phyloP scores from a whole-genome alignment of 2,329 filamentous ascomycete genomes.

The Sclerotinia spermophila region DNA sequence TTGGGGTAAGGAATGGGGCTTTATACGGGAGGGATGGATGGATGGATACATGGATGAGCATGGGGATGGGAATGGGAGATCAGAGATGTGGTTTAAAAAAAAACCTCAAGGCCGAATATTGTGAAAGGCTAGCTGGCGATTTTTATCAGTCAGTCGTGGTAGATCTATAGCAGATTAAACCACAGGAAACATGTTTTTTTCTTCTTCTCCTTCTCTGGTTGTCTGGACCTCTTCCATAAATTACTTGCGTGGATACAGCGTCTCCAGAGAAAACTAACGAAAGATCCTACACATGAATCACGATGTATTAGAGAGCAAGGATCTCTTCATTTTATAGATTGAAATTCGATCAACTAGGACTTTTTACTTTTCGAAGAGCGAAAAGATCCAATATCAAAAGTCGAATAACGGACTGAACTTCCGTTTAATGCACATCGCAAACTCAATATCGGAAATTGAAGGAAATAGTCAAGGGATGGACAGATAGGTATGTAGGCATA shows the following conservation, averaged over 20 bases:
- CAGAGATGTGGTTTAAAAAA: constrained; percentile 15
- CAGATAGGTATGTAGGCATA: background rate
- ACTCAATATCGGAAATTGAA: background rate
- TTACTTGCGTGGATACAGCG: background rate
- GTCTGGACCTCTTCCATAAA: background rate
- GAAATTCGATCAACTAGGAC: background rate
- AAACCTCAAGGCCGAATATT: constrained; percentile 17
- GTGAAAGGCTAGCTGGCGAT: constrained; percentile 20
- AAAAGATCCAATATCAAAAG: background rate
- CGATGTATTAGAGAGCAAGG: background rate
- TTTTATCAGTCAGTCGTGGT: constrained; percentile 19
- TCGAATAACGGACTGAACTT: background rate
- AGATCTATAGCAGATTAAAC: constrained; percentile 8
- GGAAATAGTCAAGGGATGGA: background rate
- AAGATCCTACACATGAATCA: background rate
- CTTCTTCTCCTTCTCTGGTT: constrained; percentile 1
- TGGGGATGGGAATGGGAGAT: constrained; percentile 15
- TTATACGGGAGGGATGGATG: constrained; percentile 34
- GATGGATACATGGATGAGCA: too few relatives aligned
- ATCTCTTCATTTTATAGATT: background rate
- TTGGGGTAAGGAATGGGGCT: constrained; percentile 11
- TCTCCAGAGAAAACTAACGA: background rate
- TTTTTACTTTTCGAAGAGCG: background rate
- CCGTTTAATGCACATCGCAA: background rate
- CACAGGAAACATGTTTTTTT: constrained; percentile 14